A percentile compares a stretch with the other conserved stretches of the same genome.
Evolutionary conservation across 225 moss, liverwort and hornwort genomes (phyloP).

Genomic region (Pseudisothecium myosuroides): DNA sequence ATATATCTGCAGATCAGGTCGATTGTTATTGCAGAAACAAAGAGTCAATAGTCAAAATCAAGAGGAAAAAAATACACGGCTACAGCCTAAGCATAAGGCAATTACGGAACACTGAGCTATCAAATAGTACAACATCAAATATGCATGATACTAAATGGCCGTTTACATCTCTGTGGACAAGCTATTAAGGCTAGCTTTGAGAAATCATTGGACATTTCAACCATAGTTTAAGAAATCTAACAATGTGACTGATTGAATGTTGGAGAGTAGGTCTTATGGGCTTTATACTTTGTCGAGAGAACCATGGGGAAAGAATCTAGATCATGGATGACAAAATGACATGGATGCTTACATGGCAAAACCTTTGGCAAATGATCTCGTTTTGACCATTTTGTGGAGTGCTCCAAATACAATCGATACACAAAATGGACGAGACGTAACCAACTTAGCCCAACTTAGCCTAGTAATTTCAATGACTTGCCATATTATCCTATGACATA

Average conservation of each 20-base stretch:
- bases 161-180: background rate
- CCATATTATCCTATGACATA: background rate
- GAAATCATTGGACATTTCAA: background rate
- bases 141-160: background rate
- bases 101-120: background rate
- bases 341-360: background rate
- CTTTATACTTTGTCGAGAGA: background rate
- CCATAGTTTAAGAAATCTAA: background rate
- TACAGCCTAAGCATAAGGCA: background rate
- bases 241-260: background rate
- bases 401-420: background rate
- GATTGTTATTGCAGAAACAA: background rate
- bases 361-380: background rate
- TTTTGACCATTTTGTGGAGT: background rate
- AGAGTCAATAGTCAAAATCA: background rate
- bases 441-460: background rate
- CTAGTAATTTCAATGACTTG: background rate
- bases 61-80: background rate
- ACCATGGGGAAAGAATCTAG: background rate
- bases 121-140: background rate
- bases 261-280: background rate
- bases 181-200: background rate
- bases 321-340: background rate
- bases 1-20: constrained; percentile 56
- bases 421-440: background rate